Conservation (phyloP, 805 yeast genomes). For the Yarrowia sp. region DNA sequence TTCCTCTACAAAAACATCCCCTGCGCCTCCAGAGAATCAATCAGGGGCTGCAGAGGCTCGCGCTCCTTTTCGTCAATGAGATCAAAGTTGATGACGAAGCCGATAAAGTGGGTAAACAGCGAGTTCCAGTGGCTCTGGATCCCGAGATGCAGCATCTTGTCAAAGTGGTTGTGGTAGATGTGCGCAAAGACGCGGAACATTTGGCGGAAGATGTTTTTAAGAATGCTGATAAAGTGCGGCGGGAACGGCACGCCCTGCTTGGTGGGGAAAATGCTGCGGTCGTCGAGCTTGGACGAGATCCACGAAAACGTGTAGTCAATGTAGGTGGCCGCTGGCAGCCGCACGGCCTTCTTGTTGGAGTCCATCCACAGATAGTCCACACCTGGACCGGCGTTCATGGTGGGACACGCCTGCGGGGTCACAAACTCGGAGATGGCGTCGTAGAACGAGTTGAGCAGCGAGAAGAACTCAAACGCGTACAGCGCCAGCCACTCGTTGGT, state of each 20-base stretch:
- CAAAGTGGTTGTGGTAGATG: conserved; percentile 93
- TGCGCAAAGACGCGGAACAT: conserved; percentile 97
- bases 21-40: conserved; percentile 80
- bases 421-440: conserved; percentile 91
- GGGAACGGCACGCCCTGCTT: conserved; percentile 89
- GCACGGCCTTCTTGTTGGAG: conserved; percentile 76
- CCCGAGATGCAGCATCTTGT: conserved; percentile 86
- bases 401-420: conserved; percentile 86
- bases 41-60: conserved; percentile 77
- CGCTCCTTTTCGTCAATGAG: conserved; percentile 80
- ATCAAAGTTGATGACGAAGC: conserved; percentile 83
- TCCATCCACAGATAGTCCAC: conserved; percentile 93
- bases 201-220: conserved; percentile 86
- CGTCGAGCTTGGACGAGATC: conserved; percentile 87
- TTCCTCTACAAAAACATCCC: conserved; percentile 53
- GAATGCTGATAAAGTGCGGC: conserved; percentile 77
- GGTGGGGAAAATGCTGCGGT: conserved; percentile 90
- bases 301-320: conserved; percentile 91
- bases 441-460: conserved; percentile 84
- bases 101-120: conserved; percentile 90
- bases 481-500: conserved; percentile 95
- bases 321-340: conserved; percentile 90
- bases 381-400: conserved; percentile 95
- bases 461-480: conserved; percentile 87
- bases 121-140: conserved; percentile 98